phyloP scores from a whole-genome alignment of 1,139 yeast genomes.

The Debaryomyces robertsiae region DNA sequence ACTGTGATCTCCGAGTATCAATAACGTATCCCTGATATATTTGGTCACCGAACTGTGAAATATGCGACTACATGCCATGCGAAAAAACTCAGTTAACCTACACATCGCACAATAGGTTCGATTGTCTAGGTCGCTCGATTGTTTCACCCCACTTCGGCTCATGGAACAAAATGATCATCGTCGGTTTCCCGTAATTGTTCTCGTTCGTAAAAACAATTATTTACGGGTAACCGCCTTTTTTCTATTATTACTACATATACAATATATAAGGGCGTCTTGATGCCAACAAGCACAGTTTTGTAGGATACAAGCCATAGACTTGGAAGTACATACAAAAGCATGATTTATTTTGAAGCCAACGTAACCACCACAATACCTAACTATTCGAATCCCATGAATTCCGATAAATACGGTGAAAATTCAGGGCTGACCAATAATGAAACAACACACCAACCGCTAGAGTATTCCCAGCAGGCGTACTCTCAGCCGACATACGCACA shows the following conservation, averaged over 20 bases:
- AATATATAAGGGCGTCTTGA: not conserved
- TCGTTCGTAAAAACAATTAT: not conserved
- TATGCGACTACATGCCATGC: too few relatives aligned
- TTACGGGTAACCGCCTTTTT: not conserved
- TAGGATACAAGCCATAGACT: not conserved
- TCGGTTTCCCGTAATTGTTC: not conserved
- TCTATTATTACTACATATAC: not conserved
- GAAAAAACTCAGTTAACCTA: too few relatives aligned
- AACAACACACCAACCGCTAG: not conserved
- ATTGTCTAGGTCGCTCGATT: too few relatives aligned
- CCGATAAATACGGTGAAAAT: constrained; percentile 4
- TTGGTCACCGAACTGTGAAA: too few relatives aligned
- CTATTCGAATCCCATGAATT: constrained; percentile 14
- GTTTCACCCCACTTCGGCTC: too few relatives aligned
- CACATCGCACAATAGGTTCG: too few relatives aligned
- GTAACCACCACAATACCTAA: constrained; percentile 22
- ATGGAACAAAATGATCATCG: too few relatives aligned
- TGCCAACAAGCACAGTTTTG: not conserved
- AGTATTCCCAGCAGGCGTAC: constrained; percentile 3
- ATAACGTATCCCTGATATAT: too few relatives aligned
- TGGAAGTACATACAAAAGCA: constrained; percentile 6
- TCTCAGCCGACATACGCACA: constrained; percentile 8
- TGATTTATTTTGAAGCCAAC: constrained; percentile 25
- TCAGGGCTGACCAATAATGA: not conserved
- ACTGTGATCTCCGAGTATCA: too few relatives aligned